Base-by-base conservation (phyloP, 371 early-diverging fungal genomes). In the Mucor irregularis region DNA sequence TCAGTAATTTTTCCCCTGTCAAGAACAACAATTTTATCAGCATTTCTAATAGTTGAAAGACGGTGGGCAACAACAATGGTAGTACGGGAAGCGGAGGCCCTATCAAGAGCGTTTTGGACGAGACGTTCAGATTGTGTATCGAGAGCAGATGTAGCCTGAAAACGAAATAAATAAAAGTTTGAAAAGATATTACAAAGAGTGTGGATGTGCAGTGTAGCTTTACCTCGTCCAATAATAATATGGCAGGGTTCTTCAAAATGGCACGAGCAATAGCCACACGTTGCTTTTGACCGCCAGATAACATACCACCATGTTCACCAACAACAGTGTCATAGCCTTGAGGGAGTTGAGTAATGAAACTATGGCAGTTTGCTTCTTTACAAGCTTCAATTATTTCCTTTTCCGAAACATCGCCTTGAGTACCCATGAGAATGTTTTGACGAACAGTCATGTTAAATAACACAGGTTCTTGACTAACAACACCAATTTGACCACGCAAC, bases 241-340 rank as follows among this genome's bases (percentile, higher is more conserved):
- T 73, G 47, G 74, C 38, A 5, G 90, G 90, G 52, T 87, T 69
- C 38, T 84, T 81, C 43, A 90, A 53, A 19, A 91, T 78, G 11
- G 90, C 90, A 13, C 91, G 72, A 14, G 89, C 89, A 35, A 92
- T 81, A 19, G 86, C 85, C 56, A 92, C 70, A 14, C 93, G 73
- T 66, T 96, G 95, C 58, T 86, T 87, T 69, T 96, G 94, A 10
- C 96, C 96, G 29, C 95, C 96, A 35, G 88, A 87, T 7, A 97
- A 73, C 42, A 81, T 73, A 5, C 82, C 69, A 22, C 79, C 79
- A 35, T 62, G 56, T 22, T 71, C 68, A 25, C 66, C 69, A 2
- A 91, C 86, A 4, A 82, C 58, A 0, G 94, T 92, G 24, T 90
- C 80, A 58, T 89, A 88, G n/a, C 85, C 85, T 1, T 78, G 62